Conservation (phyloP, 352 stramenopile species). For the Phytophthora brassicae region DNA sequence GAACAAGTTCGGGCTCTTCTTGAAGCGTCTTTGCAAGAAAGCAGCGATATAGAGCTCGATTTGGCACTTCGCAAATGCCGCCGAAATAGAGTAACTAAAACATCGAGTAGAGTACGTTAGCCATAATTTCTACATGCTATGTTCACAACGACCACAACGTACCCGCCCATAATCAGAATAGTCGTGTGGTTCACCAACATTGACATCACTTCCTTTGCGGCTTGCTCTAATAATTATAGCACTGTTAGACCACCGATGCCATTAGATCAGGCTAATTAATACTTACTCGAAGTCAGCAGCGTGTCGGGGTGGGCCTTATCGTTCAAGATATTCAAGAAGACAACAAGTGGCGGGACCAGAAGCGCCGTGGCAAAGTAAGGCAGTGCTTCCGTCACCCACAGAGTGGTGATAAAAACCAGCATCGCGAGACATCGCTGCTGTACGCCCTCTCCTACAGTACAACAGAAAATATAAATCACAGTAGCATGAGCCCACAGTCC, state of each 20-base stretch:
- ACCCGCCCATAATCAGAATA: constrained; percentile 92
- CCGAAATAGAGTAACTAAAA: constrained; percentile 82
- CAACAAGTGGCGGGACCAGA: constrained; percentile 86
- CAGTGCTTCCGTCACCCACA: constrained; percentile 91
- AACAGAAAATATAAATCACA: not conserved
- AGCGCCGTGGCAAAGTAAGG: constrained; percentile 92
- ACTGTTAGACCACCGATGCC: constrained; percentile 1
- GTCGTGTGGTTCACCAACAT: constrained; percentile 92
- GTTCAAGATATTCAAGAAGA: constrained; percentile 89
- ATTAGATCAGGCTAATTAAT: not conserved
- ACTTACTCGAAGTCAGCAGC: constrained; percentile 74
- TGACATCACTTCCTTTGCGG: constrained; percentile 89
- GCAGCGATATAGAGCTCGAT: constrained; percentile 91
- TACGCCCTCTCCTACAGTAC: constrained; percentile 56
- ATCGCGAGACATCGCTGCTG: constrained; percentile 89
- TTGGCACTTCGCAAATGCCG: constrained; percentile 90
- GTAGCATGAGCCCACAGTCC: not conserved
- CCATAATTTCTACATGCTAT: not conserved
- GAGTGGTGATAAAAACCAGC: constrained; percentile 87
- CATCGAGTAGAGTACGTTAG: constrained; percentile 2
- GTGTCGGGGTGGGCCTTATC: constrained; percentile 73
- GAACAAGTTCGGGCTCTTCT: constrained; percentile 89
- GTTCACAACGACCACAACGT: constrained; percentile 9
- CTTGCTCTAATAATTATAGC: constrained; percentile 46
- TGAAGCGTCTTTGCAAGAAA: constrained; percentile 88